Evolutionary conservation across 208 protist genomes (phyloP).

Genomic region (Leishmania martiniquensis): DNA sequence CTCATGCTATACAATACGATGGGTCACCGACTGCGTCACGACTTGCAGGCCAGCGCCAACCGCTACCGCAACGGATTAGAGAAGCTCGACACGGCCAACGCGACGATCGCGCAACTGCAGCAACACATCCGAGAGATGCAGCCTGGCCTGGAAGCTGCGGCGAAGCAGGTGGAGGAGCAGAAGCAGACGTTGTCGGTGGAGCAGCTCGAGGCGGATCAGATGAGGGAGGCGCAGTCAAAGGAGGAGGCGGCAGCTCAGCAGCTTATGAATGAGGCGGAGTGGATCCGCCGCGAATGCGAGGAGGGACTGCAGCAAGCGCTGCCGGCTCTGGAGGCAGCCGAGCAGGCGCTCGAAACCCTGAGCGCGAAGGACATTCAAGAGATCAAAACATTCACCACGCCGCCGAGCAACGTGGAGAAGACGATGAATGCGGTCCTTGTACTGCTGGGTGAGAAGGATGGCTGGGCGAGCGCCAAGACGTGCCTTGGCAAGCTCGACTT

Average conservation of each 20-base stretch:
- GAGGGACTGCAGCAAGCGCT: conserved; percentile 94
- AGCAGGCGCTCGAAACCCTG: conserved; percentile 92
- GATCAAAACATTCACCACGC: conserved; percentile 93
- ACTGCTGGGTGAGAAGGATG: conserved; percentile 91
- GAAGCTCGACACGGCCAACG: conserved; percentile 94
- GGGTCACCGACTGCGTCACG: conserved; percentile 69
- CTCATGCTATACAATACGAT: conserved; percentile 88
- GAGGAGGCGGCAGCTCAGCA: conserved; percentile 85
- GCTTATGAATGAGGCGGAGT: conserved; percentile 87
- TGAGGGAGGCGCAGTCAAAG: conserved; percentile 70
- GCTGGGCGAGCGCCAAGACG: conserved; percentile 91
- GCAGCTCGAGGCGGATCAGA: conserved; percentile 86
- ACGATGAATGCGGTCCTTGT: conserved; percentile 95
- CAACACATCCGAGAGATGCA: conserved; percentile 94
- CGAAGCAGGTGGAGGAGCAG: conserved; percentile 91
- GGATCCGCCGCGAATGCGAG: conserved; percentile 89
- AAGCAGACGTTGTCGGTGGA: conserved; percentile 84
- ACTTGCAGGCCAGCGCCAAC: conserved; percentile 49
- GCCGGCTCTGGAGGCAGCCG: conserved; percentile 91
- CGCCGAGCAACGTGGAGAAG: conserved; percentile 90
- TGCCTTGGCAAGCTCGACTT: conserved; percentile 92
- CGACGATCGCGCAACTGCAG: conserved; percentile 94
- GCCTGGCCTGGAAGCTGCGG: conserved; percentile 89
- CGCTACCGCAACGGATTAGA: conserved; percentile 90
- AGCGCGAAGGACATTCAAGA: conserved; percentile 93